Percentiles rank a stretch among this genome's conserved stretches.
Evolutionary conservation across 2,329 filamentous ascomycete genomes (phyloP).

Genomic region (Didymella glomerata): DNA sequence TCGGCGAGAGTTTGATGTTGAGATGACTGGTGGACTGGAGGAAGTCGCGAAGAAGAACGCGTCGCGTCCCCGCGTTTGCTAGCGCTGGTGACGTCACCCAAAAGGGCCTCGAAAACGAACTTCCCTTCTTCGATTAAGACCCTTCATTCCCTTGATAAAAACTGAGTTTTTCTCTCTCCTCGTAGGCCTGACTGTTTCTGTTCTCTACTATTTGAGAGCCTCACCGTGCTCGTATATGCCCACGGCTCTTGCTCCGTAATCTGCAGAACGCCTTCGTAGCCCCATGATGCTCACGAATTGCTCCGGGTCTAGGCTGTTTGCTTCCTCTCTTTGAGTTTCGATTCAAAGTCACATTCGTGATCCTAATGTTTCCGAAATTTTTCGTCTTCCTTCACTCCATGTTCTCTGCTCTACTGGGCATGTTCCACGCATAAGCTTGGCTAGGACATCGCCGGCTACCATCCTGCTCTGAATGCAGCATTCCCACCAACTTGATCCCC

Average conservation of each 20-base stretch:
- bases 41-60: background rate
- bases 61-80: background rate
- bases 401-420: background rate
- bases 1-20: no score
- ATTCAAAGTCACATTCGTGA: background rate
- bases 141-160: background rate
- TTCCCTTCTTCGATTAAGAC: background rate
- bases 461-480: background rate
- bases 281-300: background rate
- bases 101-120: background rate
- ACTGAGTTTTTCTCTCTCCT: background rate
- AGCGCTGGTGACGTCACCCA: slow-evolving; percentile 12
- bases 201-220: background rate
- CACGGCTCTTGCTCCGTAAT: background rate
- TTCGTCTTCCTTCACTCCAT: background rate
- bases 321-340: background rate
- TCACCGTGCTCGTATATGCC: background rate
- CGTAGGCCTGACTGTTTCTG: background rate
- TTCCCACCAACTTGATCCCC: background rate
- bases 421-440: slow-evolving; percentile 5
- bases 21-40: background rate
- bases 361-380: background rate
- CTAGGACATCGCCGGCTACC: background rate
- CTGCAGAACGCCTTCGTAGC: background rate
- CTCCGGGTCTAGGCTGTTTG: background rate